Percentiles rank a stretch among this genome's conserved stretches.
phyloP scores from a whole-genome alignment of 2,329 filamentous ascomycete genomes.

The Apiospora rasikravindrae region DNA sequence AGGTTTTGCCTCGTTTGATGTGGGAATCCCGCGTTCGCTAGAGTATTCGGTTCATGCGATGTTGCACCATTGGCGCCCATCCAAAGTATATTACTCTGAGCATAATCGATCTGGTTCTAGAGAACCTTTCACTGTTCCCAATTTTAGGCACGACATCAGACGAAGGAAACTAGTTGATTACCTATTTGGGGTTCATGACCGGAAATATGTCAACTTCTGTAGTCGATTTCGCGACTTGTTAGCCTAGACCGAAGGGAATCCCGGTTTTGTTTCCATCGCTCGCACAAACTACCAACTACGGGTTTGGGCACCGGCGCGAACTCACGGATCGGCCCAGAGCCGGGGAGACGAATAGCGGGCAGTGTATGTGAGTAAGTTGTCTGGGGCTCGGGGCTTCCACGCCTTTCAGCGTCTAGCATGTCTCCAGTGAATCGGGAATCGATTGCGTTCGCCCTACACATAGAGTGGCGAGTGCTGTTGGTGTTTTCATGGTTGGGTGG shows the following conservation, averaged over 20 bases:
- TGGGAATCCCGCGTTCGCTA: background rate
- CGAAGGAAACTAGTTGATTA: background rate
- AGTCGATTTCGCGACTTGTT: background rate
- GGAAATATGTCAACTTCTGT: too few relatives aligned
- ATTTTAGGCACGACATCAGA: slow-evolving; percentile 12
- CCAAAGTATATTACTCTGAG: too few relatives aligned
- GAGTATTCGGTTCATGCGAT: background rate
- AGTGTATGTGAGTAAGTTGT: background rate
- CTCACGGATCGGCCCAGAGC: background rate
- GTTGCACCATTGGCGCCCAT: too few relatives aligned
- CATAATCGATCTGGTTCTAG: too few relatives aligned
- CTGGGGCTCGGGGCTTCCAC: background rate
- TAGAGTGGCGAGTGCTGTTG: background rate
- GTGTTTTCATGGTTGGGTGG: background rate
- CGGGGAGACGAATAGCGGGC: background rate
- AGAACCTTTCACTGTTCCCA: too few relatives aligned
- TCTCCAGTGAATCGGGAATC: background rate
- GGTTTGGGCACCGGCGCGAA: background rate
- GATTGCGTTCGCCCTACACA: background rate
- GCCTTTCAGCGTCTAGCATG: background rate
- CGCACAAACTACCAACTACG: background rate
- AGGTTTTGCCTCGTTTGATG: background rate
- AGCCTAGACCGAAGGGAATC: background rate
- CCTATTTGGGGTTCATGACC: too few relatives aligned
- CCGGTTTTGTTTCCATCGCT: background rate